Base-by-base conservation (phyloP, 768 basidiomycete genomes). In the Hypholoma sublateritium region DNA sequence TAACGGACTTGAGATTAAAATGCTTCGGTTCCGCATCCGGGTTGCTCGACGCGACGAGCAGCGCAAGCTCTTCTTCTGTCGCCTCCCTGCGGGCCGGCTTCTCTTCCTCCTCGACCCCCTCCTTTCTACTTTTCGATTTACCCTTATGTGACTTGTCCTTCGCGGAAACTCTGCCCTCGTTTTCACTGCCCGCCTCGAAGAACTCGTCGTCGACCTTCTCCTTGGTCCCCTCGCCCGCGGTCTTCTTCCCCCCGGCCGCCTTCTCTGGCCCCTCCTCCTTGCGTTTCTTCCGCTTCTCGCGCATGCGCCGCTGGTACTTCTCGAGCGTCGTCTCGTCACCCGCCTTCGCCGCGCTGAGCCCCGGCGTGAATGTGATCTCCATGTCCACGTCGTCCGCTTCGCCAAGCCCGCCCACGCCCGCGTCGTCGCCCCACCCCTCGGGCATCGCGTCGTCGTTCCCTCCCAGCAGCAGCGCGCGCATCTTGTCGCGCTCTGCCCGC, bases 281-380 rank as follows among this genome's bases (percentile, higher is more conserved):
- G 73, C 84, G 84, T 67, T 84, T 84, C 72, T 86, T 87, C 71
- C 86, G 81, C 77, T 93, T 95, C 74, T 98, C 95, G 71, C 82
- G 88, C 81, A 89, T 85, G 74, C 95, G 95, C 60, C 89, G 77
- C 70, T 91, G 88, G 71, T 99, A 99, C 65, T 75, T 86, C 67
- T 95, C 93, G 34, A 98, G 72, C 1, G 93, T 91, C 4, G 91
- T 98, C 75, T 96, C 88, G n/a, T 91, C 83, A 14, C 76, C 77
- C 17, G 69, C 76, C 62, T 77, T 80, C 59, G 71, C 68, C 48
- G 77, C 82, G 56, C 78, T 86, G 37, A 98, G 74, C 4, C 88
- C 96, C 2, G 97, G 93, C 14, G 83, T 87, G 70, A 99, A 98
- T 0, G 96, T 98, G 66, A 99, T 89, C 74, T 98, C 89, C 91